Evolutionary conservation across 2,329 filamentous ascomycete species (phyloP).

Genomic region (Trichoderma asperellum): DNA sequence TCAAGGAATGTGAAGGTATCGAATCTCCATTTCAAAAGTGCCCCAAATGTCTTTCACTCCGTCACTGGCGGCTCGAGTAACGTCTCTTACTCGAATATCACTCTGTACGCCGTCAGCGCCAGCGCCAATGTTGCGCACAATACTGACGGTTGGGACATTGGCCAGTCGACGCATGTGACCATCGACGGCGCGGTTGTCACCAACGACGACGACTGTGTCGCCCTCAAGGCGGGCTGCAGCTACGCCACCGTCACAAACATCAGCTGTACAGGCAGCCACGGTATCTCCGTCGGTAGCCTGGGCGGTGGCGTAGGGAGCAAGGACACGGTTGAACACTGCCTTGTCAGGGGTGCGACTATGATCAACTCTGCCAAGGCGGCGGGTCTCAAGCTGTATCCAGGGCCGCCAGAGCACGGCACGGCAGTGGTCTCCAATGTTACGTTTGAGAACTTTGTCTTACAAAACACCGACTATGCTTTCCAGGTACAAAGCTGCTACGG

Average conservation of each 20-base stretch:
- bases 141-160: background rate
- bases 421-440: background rate
- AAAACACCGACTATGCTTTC: background rate
- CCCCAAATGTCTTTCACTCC: background rate
- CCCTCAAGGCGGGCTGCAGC: background rate
- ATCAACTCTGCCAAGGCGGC: background rate
- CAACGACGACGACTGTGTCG: background rate
- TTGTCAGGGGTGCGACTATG: background rate
- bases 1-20: background rate
- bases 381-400: background rate
- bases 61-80: background rate
- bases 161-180: background rate
- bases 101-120: background rate
- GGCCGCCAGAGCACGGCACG: background rate
- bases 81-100: background rate
- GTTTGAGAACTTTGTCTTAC: background rate
- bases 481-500: background rate
- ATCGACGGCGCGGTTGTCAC: background rate
- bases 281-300: background rate
- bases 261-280: background rate
- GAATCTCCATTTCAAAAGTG: background rate
- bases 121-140: background rate
- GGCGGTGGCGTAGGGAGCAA: background rate
- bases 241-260: background rate
- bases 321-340: background rate